Conservation (phyloP, 768 basidiomycete species). For the Lactarius deliciosus region DNA sequence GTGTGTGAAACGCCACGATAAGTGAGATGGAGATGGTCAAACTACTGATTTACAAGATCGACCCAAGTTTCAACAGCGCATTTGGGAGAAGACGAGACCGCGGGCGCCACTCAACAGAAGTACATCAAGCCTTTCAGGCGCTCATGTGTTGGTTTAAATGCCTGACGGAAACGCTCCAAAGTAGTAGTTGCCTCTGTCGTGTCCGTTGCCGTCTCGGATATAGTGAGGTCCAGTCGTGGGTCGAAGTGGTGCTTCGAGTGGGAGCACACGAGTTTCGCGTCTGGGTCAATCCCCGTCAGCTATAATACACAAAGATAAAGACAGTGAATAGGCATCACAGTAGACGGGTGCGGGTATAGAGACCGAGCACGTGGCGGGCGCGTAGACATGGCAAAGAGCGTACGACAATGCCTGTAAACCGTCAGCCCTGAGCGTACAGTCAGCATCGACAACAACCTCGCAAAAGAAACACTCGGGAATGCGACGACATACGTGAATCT, state of each 20-base stretch:
- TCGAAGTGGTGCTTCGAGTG: conserved; percentile 81
- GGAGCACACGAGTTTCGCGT: conserved; percentile 75
- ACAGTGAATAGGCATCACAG: conserved; percentile 47
- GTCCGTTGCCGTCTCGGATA: conserved; percentile 48
- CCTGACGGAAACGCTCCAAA: conserved; percentile 43
- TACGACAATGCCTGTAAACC: conserved; percentile 70
- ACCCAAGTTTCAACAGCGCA: background rate
- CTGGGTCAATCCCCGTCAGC: conserved; percentile 38
- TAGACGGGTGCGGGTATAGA: conserved; percentile 84
- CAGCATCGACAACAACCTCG: conserved; percentile 3
- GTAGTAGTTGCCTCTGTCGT: conserved; percentile 42
- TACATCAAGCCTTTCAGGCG: conserved; percentile 45
- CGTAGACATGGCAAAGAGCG: conserved; percentile 78
- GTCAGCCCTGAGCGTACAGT: conserved; percentile 50
- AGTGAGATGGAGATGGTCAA: background rate
- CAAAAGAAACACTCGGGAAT: background rate
- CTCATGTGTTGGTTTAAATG: conserved; percentile 57
- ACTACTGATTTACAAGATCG: background rate
- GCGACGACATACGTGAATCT: conserved; percentile 50
- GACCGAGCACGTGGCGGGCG: conserved; percentile 75
- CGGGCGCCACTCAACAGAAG: conserved; percentile 36
- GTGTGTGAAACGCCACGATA: too few species aligned
- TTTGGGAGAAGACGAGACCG: background rate
- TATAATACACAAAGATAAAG: background rate
- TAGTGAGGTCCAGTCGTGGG: conserved; percentile 60